Base-by-base conservation (phyloP, 495 filamentous ascomycete genomes). In the Neurospora terricola region DNA sequence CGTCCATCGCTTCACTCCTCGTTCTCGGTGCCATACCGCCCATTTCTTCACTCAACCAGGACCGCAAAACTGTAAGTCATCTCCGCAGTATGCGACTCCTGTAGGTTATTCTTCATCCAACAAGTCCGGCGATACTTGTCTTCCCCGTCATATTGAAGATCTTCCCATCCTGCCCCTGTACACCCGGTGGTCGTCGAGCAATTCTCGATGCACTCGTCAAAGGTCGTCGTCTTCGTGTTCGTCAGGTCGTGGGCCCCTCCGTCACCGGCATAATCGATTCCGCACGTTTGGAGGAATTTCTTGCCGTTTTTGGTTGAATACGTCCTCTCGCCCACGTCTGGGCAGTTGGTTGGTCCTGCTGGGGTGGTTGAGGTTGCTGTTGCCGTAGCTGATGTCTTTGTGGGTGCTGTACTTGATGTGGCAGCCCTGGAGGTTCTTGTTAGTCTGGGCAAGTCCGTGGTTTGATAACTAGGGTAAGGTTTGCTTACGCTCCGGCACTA, bases 91-190 rank as follows among this genome's bases (percentile, higher is more conserved):
- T 79, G 78, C 7, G 73, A 72, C 40, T 30, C 23, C 11, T 73
- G 74, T 37, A 79, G 40, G 18, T 71, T 72, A 43, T 70, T 75
- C 40, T 79, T 78, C 73, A 79, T 75, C 70, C 72, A 79, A 68
- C 76, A 78, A 12, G 37, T 73, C 12, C 27, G 6, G 11, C 54
- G 27, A 30, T 70, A 59, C 69, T 68, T 8, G 40, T 69, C 43
- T 7, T 38, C 21, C 11, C 54, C 48, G n/a, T 74, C 74, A 9
- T 48, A 43, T 27, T 54, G 45, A 23, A 39, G 10, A 6, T 36
- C 34, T 36, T 77, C 76, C 76, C 76, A 79, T 4, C 78, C 75
- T 14, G 66, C 73, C n/a, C 78, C 76, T 1, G 70, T 75, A 45
- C 76, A 79, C 2, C 70, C 62, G 3, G 38, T 40, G 16, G 23